Conservation (phyloP, 73 alveolate genomes). For the Diophrys appendiculata region DNA sequence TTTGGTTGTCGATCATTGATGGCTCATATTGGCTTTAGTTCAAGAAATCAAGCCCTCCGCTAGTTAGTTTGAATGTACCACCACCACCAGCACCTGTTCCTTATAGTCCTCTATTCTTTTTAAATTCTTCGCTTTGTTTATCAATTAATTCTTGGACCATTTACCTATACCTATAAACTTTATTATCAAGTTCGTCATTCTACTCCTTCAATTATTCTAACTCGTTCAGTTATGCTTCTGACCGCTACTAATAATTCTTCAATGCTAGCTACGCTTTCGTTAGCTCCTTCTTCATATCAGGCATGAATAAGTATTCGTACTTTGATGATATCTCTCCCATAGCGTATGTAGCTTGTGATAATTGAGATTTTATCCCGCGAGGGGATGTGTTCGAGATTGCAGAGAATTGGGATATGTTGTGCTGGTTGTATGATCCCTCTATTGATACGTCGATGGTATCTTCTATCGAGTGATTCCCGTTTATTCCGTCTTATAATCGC, state of each 20-base stretch:
- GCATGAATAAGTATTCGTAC: neutral
- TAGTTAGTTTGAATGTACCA: neutral
- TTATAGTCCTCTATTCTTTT: neutral
- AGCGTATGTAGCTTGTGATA: conserved; percentile 4
- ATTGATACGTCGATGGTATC: too few relatives aligned
- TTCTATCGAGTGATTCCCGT: too few relatives aligned
- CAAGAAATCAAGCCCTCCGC: neutral
- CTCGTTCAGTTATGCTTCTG: neutral
- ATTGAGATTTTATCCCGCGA: too few relatives aligned
- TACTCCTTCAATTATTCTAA: neutral
- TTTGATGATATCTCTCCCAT: neutral
- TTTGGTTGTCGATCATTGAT: neutral
- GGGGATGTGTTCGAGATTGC: too few relatives aligned
- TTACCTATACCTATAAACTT: neutral
- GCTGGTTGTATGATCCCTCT: too few relatives aligned
- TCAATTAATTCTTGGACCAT: neutral
- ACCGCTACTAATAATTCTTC: neutral
- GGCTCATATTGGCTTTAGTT: too few relatives aligned
- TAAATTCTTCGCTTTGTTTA: neutral
- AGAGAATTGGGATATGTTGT: too few relatives aligned
- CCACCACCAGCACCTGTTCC: too few relatives aligned
- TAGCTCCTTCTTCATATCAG: neutral
- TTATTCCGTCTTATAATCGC: too few relatives aligned
- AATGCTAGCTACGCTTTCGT: neutral
- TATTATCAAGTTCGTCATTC: neutral